A percentile compares a stretch with the other conserved stretches of the same genome.
phyloP scores from a whole-genome alignment of 106 monocot genomes.

The Phalaenopsis aphrodite region DNA sequence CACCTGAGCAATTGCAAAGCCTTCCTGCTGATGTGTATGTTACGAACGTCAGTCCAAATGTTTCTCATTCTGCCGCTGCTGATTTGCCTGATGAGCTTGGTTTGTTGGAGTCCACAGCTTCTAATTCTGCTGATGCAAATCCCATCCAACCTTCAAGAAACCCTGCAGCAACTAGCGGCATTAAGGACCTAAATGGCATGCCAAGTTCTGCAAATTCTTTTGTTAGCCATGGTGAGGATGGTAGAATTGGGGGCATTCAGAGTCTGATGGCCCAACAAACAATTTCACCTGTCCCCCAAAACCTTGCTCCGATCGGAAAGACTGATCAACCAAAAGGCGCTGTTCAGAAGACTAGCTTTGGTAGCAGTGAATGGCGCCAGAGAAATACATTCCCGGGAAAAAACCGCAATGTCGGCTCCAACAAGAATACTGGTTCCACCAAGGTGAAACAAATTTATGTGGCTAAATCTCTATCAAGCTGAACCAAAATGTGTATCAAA shows the following conservation, averaged over 20 bases:
- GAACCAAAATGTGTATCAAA: neutral
- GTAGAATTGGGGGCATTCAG: neutral
- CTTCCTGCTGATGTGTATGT: conserved; percentile 9
- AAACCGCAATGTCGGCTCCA: conserved; percentile 26
- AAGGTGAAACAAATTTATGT: conserved; percentile 94
- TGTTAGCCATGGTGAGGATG: too few species aligned
- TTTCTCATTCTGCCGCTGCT: conserved; percentile 2
- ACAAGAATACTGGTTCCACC: conserved; percentile 36
- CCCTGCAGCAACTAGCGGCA: conserved; percentile 20
- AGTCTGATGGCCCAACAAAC: neutral
- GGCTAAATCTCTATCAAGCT: conserved; percentile 40
- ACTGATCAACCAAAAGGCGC: neutral
- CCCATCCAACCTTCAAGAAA: conserved; percentile 13
- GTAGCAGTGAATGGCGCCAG: conserved; percentile 63
- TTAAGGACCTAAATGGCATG: conserved; percentile 11
- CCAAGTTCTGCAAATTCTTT: neutral
- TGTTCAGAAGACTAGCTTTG: conserved; percentile 17
- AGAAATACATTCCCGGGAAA: conserved; percentile 49
- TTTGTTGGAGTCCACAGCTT: conserved; percentile 19
- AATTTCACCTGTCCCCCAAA: neutral
- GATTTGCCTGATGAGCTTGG: conserved; percentile 37
- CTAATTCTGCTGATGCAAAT: conserved; percentile 8
- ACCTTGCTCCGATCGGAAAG: neutral
- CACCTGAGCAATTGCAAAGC: conserved; percentile 37
- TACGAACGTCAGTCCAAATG: neutral